These are phyloP conservation scores for Lyophyllum decastes DNA, from an alignment of 768 basidiomycete species.

Conservation along the genomic window DNA sequence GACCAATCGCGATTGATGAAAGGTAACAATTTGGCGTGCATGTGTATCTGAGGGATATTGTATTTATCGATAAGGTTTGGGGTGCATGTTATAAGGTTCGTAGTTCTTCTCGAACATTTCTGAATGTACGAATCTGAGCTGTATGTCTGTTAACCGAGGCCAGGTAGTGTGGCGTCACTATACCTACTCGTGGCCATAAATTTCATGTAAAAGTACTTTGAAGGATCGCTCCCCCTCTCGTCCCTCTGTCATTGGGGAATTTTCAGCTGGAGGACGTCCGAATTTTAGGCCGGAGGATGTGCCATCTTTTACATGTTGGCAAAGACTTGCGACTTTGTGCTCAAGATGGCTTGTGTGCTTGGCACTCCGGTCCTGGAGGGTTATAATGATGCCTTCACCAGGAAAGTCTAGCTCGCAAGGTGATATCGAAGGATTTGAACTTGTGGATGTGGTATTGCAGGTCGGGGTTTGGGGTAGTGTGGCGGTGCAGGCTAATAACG, in stretches of 20 bases:
- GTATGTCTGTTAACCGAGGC: neutral
- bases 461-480: too few species aligned
- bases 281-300: neutral
- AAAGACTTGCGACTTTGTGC: too few species aligned
- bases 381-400: too few species aligned
- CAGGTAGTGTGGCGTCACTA: neutral
- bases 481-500: too few species aligned
- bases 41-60: neutral
- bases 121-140: conserved; percentile 7
- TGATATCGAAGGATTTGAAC: too few species aligned
- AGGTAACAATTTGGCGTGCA: neutral
- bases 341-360: too few species aligned
- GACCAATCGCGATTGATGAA: conserved; percentile 9
- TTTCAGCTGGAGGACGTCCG: neutral
- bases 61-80: conserved; percentile 14
- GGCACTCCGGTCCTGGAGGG: too few species aligned
- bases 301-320: conserved; percentile 8
- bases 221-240: conserved; percentile 9
- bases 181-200: conserved; percentile 9
- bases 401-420: too few species aligned
- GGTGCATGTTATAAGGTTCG: conserved; percentile 6
- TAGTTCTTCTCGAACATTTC: conserved; percentile 1
- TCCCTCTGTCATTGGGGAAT: conserved; percentile 3
- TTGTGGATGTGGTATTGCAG: too few species aligned
- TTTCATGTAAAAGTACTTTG: conserved; percentile 9